Percentiles rank a stretch among this genome's conserved stretches.
Evolutionary conservation across 2,329 filamentous ascomycete genomes (phyloP).

Genomic region (Monilinia fructigena): DNA sequence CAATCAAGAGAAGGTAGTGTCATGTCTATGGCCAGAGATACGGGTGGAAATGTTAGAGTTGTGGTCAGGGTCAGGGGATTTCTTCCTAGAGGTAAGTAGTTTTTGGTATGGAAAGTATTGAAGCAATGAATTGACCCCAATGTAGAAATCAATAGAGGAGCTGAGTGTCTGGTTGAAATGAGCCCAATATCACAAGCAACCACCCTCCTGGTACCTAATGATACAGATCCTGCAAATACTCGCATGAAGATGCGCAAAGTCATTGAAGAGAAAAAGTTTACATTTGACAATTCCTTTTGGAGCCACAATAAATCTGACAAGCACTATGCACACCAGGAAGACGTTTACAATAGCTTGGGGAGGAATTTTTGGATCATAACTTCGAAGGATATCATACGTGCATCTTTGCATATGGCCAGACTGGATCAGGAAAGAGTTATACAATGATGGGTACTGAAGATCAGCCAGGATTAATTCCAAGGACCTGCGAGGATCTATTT

Average conservation of each 20-base stretch:
- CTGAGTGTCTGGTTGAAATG: slow-evolving; percentile 88
- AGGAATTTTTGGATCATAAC: slow-evolving; percentile 98
- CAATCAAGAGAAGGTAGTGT: slow-evolving; percentile 69
- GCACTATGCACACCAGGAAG: slow-evolving; percentile 88
- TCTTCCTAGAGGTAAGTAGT: slow-evolving; percentile 68
- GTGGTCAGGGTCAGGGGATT: slow-evolving; percentile 80
- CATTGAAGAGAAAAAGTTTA: slow-evolving; percentile 85
- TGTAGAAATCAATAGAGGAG: slow-evolving; percentile 75
- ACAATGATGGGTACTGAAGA: slow-evolving; percentile 93
- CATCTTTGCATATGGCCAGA: slow-evolving; percentile 98
- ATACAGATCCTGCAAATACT: slow-evolving; percentile 53
- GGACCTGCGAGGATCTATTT: slow-evolving; percentile 94
- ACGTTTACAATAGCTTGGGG: slow-evolving; percentile 89
- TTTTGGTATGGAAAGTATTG: slow-evolving; percentile 3
- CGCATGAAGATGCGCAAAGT: slow-evolving; percentile 68
- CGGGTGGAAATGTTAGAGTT: slow-evolving; percentile 76
- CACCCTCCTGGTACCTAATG: slow-evolving; percentile 68
- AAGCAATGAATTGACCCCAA: slow-evolving; percentile 27
- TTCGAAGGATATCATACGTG: slow-evolving; percentile 99
- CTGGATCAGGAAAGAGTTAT: slow-evolving; percentile 95
- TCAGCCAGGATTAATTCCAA: slow-evolving; percentile 85
- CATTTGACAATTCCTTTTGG: slow-evolving; percentile 98
- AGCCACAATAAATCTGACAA: slow-evolving; percentile 76
- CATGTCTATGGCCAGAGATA: slow-evolving; percentile 52
- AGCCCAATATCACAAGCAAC: slow-evolving; percentile 83